Evolutionary conservation across 352 stramenopile species (phyloP), one percentile per base, ranked within the genome.

Genomic region (Globisporangium cederbergense): DNA sequence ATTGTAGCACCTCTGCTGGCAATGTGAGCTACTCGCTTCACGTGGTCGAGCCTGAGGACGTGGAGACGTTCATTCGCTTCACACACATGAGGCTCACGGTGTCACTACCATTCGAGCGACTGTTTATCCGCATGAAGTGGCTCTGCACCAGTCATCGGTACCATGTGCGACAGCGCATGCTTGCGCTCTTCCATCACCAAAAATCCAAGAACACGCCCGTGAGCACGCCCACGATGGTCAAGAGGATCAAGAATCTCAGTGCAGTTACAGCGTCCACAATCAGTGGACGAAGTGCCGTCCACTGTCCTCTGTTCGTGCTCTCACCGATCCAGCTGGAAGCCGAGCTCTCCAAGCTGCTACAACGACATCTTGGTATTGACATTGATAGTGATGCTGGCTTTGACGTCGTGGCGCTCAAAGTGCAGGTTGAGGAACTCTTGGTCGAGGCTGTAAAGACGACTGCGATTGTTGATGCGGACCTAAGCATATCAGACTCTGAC

Each of bases 161-260:
- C 49, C 76, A 85, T 64, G 34, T 88, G 16, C 74, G 72, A 7
- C 76, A 85, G 53, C 79, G 79, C 13, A 85, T 82, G 79, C 60
- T 85, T 32, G 66, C 71, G 30, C 60, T 88, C 10, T 54, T 64
- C 6, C 71, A 88, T 46, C 67, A 79, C 10, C 72, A 83, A 32
- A 72, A 72, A 36, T 22, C 49, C 11, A 78, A 75, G 22, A 72
- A 62, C 36, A 45, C 47, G 22, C 59, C 64, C 10, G 36, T 70
- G 49, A 55, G 49, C 20, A 38, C 50, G 4, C 5, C 18, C 6
- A 50, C 61, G 9, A 64, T 72, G 18, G 51, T 67, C 20, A 53
- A 74, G 46, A 67, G 55, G 22, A 53, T 61, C 43, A 30, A 20
- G 57, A 69, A 69, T 25, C 64, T 63, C 28, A 62, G 47, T 13